A percentile compares a stretch with the other conserved stretches of the same genome.
Evolutionary conservation across 106 monocot species (phyloP).

Genomic region (Dendrobium officinale): DNA sequence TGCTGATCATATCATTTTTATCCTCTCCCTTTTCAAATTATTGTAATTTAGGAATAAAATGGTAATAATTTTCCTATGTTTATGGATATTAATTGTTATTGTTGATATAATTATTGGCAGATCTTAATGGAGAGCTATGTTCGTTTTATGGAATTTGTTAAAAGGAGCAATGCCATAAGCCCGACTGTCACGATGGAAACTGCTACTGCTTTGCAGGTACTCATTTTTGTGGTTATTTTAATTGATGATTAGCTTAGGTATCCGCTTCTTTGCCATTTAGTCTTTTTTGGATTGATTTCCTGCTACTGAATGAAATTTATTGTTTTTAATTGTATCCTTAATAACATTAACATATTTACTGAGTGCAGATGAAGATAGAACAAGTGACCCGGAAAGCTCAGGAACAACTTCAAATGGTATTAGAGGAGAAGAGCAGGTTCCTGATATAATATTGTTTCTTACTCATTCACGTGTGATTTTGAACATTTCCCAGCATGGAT

Average conservation of each 20-base stretch:
- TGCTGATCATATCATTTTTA: background rate
- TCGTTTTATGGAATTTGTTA: constrained; percentile 76
- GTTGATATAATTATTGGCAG: constrained; percentile 18
- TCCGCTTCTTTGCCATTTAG: background rate
- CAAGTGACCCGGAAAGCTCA: constrained; percentile 90
- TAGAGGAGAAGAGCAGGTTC: constrained; percentile 91
- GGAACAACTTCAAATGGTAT: constrained; percentile 87
- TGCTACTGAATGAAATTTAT: background rate
- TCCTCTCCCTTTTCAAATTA: background rate
- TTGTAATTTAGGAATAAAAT: background rate
- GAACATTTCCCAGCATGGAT: background rate
- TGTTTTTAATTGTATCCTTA: background rate
- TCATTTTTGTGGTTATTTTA: constrained; percentile 2
- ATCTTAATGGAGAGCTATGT: constrained; percentile 82
- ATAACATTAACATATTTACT: background rate
- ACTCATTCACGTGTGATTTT: background rate
- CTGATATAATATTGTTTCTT: background rate
- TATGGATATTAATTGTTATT: background rate
- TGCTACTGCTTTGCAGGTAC: constrained; percentile 92
- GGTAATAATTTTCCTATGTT: background rate
- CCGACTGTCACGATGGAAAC: constrained; percentile 85
- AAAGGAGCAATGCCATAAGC: constrained; percentile 94
- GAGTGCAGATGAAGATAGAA: constrained; percentile 80
- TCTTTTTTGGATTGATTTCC: background rate
- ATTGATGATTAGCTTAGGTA: background rate